These are phyloP conservation scores for Linum lewisii DNA, from an alignment of 345 rosid genomes.

Conservation along the genomic window DNA sequence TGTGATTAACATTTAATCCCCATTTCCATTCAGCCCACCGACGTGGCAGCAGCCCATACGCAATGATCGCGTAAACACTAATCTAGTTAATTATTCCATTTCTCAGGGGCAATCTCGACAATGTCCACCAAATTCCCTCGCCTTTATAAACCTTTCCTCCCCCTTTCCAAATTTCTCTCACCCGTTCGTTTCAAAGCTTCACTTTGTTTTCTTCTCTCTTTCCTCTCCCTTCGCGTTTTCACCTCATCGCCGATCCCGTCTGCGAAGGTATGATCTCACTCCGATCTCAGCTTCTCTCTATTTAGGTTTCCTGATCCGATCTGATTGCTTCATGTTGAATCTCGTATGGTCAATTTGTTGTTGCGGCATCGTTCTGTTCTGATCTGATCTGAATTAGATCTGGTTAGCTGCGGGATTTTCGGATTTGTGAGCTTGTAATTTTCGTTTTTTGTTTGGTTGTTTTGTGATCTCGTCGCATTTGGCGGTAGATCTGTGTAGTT, in stretches of 20 bases:
- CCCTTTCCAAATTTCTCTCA: background rate
- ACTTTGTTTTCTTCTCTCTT: no score
- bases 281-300: background rate
- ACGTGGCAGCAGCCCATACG: background rate
- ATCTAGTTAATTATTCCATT: background rate
- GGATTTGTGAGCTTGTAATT: background rate
- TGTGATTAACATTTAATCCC: no score
- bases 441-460: background rate
- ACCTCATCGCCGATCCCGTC: background rate
- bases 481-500: background rate
- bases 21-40: background rate
- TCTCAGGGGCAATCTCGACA: background rate
- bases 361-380: background rate
- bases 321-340: slow-evolving; percentile 2
- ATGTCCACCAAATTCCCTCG: background rate
- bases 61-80: background rate
- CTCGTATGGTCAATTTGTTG: background rate
- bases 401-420: background rate
- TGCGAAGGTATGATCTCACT: background rate
- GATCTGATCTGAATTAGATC: background rate
- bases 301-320: slow-evolving; percentile 4
- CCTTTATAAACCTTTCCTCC: background rate
- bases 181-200: background rate
- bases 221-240: background rate
- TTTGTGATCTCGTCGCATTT: background rate